Evolutionary conservation across 495 filamentous ascomycete species (phyloP).

Genomic region (Monascus purpureus): DNA sequence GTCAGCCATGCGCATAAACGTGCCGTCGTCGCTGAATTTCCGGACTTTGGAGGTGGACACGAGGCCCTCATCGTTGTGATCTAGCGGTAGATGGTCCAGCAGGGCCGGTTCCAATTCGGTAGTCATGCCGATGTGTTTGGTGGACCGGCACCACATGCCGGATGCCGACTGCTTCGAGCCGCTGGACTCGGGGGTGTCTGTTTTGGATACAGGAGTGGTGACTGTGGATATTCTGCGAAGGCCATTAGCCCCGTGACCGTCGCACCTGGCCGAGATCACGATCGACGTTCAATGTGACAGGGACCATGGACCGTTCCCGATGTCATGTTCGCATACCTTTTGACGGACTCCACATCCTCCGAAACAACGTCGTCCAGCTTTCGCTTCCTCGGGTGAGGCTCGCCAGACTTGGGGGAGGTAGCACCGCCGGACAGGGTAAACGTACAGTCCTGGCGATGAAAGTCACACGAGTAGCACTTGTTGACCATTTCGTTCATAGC

Average conservation of each 20-base stretch:
- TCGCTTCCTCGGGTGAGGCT: conserved; percentile 59
- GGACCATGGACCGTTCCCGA: conserved; percentile 1
- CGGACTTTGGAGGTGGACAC: conserved; percentile 40
- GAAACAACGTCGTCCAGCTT: conserved; percentile 35
- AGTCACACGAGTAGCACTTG: conserved; percentile 39
- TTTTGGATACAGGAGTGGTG: conserved; percentile 9
- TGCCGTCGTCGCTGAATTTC: conserved; percentile 68
- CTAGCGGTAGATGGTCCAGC: conserved; percentile 30
- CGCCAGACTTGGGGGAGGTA: conserved; percentile 16
- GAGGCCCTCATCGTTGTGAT: conserved; percentile 26
- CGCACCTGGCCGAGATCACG: too few species aligned
- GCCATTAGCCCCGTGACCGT: not conserved
- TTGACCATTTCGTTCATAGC: conserved; percentile 57
- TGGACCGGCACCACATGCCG: conserved; percentile 30
- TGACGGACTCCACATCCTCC: conserved; percentile 22
- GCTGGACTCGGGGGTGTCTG: conserved; percentile 14
- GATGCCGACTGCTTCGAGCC: conserved; percentile 19
- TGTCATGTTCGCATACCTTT: conserved; percentile 36
- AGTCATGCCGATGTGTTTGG: conserved; percentile 38
- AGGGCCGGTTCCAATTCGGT: conserved; percentile 39
- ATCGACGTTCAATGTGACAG: conserved; percentile 5
- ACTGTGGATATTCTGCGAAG: conserved; percentile 12
- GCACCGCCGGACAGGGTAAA: conserved; percentile 21
- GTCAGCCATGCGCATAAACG: conserved; percentile 53
- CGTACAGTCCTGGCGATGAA: conserved; percentile 41